Evolutionary conservation across 164 flowering plant species (phyloP).

Genomic region (Sextonia rubra): DNA sequence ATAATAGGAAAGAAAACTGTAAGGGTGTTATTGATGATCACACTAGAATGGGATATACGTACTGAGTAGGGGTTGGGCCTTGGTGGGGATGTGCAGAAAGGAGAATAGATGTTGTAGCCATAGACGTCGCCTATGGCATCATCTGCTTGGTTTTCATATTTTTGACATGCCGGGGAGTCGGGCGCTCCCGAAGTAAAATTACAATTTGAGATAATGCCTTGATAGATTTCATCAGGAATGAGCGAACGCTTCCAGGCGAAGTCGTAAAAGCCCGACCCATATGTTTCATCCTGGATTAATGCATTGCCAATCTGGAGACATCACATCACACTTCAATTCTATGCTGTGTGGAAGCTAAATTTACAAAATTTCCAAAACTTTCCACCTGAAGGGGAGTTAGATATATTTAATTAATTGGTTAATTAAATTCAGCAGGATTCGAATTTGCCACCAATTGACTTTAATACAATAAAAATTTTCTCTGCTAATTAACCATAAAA

Average conservation of each 20-base stretch:
- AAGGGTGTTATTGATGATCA: background rate
- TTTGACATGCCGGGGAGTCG: background rate
- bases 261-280: constrained; percentile 44
- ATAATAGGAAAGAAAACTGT: background rate
- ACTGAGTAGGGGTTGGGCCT: background rate
- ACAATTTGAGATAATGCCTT: constrained; percentile 31
- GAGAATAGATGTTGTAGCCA: constrained; percentile 54
- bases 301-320: constrained; percentile 58
- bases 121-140: constrained; percentile 38
- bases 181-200: constrained; percentile 25
- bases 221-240: constrained; percentile 39
- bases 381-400: no score
- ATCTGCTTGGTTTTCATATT: constrained; percentile 17
- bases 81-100: constrained; percentile 27
- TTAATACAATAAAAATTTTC: no score
- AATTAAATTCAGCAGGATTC: background rate
- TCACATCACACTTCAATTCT: background rate
- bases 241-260: constrained; percentile 68
- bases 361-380: no score
- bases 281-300: constrained; percentile 20
- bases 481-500: no score
- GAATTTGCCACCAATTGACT: no score
- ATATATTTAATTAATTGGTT: no score
- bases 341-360: no score
- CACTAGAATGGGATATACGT: background rate